A percentile compares a stretch with the other conserved stretches of the same genome.
Conservation (phyloP, 192 early-diverging fungal genomes). For the Coemansia sp. region DNA sequence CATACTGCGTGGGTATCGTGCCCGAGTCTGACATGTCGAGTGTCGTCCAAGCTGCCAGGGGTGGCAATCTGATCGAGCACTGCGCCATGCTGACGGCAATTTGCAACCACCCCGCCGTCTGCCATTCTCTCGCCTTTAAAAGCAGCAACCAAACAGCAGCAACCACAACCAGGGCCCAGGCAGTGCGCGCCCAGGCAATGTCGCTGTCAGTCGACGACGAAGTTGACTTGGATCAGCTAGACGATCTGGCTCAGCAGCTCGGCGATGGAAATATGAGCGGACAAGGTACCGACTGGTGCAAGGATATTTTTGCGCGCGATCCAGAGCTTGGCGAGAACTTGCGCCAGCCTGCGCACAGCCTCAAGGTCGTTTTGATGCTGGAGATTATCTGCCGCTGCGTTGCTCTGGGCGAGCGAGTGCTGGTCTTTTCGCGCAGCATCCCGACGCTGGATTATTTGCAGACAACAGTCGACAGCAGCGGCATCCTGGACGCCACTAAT, state of each 20-base stretch:
- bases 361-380: slow-evolving; percentile 62
- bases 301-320: slow-evolving; percentile 3
- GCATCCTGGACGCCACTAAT: slow-evolving; percentile 2
- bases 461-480: slow-evolving; percentile 10
- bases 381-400: slow-evolving; percentile 60
- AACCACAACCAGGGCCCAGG: background rate
- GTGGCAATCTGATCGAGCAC: slow-evolving; percentile 20
- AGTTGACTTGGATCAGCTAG: slow-evolving; percentile 8
- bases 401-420: slow-evolving; percentile 63
- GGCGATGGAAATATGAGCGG: slow-evolving; percentile 6
- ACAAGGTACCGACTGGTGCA: slow-evolving; percentile 11
- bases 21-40: background rate
- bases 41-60: background rate
- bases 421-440: slow-evolving; percentile 75
- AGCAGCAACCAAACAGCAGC: background rate
- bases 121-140: slow-evolving; percentile 12
- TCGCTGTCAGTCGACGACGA: background rate
- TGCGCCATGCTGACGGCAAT: slow-evolving; percentile 45
- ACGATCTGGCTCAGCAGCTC: background rate
- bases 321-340: slow-evolving; percentile 4
- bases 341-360: slow-evolving; percentile 30
- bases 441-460: slow-evolving; percentile 61
- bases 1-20: background rate
- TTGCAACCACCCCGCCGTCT: slow-evolving; percentile 71
- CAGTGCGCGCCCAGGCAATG: background rate